Evolutionary conservation across 2,329 filamentous ascomycete species (phyloP).

Genomic region (Chrysosporium queenslandicum): DNA sequence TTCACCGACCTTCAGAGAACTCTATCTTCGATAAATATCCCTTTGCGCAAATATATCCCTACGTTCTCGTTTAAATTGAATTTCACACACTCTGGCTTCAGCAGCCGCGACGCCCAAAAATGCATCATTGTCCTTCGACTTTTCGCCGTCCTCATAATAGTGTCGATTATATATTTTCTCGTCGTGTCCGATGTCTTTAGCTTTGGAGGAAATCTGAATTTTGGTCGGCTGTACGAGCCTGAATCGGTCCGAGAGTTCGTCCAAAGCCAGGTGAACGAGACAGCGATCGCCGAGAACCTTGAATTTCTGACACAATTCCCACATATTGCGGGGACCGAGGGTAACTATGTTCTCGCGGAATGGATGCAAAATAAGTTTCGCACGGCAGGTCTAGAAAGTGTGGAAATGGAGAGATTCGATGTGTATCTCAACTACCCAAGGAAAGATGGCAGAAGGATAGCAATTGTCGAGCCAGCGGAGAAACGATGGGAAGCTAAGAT

Average conservation of each 20-base stretch:
- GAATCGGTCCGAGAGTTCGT: constrained; percentile 70
- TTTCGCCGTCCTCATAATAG: constrained; percentile 63
- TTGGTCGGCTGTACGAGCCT: constrained; percentile 66
- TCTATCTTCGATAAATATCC: constrained; percentile 48
- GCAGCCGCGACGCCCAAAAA: constrained; percentile 31
- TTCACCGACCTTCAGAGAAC: constrained; percentile 48
- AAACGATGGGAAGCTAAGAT: constrained; percentile 67
- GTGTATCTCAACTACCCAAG: constrained; percentile 91
- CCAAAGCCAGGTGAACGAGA: constrained; percentile 60
- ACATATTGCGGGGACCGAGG: constrained; percentile 88
- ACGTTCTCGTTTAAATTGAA: constrained; percentile 33
- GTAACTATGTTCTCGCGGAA: constrained; percentile 74
- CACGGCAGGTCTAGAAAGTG: constrained; percentile 61
- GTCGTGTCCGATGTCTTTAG: constrained; percentile 79
- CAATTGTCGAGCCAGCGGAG: constrained; percentile 63
- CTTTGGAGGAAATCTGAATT: constrained; percentile 51
- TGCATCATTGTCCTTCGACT: constrained; percentile 62
- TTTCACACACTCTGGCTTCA: constrained; percentile 19
- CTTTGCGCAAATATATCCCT: constrained; percentile 39
- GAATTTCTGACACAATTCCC: constrained; percentile 71
- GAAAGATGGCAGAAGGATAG: constrained; percentile 63
- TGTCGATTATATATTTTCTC: constrained; percentile 69
- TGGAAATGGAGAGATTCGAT: constrained; percentile 66
- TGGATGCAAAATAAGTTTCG: constrained; percentile 72
- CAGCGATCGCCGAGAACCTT: constrained; percentile 61